phyloP scores from a whole-genome alignment of 257 asterid genomes.

The Verbascum thapsus region DNA sequence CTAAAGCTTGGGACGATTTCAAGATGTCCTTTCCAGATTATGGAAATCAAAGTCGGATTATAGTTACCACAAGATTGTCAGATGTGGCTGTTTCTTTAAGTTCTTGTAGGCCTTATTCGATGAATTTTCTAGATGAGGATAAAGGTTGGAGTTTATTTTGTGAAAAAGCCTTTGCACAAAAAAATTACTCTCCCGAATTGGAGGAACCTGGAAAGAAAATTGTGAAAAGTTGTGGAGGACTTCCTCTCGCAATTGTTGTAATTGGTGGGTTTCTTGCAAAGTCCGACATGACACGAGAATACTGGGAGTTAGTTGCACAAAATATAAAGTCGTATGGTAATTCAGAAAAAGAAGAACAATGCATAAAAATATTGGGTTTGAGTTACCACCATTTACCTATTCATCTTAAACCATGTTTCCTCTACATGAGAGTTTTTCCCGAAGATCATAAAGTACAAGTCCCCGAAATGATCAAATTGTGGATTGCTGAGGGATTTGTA shows the following conservation, averaged over 20 bases:
- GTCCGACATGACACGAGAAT: slow-evolving; percentile 16
- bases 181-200: slow-evolving; percentile 29
- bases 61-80: slow-evolving; percentile 11
- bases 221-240: slow-evolving; percentile 36
- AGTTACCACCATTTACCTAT: slow-evolving; percentile 36
- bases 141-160: slow-evolving; percentile 33
- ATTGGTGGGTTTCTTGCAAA: slow-evolving; percentile 36
- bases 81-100: background rate
- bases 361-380: slow-evolving; percentile 27
- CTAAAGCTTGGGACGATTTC: background rate
- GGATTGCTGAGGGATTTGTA: slow-evolving; percentile 39
- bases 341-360: slow-evolving; percentile 10
- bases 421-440: slow-evolving; percentile 31
- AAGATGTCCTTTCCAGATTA: slow-evolving; percentile 1
- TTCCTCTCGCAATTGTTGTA: slow-evolving; percentile 35
- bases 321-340: slow-evolving; percentile 17
- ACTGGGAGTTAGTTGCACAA: slow-evolving; percentile 30
- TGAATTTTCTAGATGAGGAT: slow-evolving; percentile 29
- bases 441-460: slow-evolving; percentile 16
- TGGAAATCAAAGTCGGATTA: slow-evolving; percentile 1
- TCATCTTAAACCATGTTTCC: slow-evolving; percentile 35
- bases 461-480: slow-evolving; percentile 22
- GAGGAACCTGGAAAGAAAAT: slow-evolving; percentile 31
- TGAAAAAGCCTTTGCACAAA: slow-evolving; percentile 7
- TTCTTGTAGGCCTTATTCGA: slow-evolving; percentile 4